A percentile compares a stretch with the other conserved stretches of the same genome.
These are phyloP conservation scores for Diversispora eburnea DNA, from an alignment of 192 early-diverging fungal genomes.

Conservation along the genomic window DNA sequence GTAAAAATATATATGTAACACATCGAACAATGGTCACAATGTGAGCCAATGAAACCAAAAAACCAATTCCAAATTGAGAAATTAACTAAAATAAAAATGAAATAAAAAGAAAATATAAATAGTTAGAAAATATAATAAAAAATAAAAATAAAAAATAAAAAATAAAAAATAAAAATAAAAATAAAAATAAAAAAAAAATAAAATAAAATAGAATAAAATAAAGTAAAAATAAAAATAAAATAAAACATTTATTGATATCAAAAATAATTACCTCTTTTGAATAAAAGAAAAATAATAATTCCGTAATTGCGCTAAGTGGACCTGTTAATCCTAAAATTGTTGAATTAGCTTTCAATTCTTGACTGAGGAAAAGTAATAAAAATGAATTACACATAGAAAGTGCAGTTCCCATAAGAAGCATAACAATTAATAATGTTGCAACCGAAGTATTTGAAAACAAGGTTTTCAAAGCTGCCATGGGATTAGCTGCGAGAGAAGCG, in stretches of 20 bases:
- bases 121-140: neutral
- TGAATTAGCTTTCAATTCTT: slow-evolving; percentile 42
- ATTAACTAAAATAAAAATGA: slow-evolving; percentile 36
- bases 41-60: slow-evolving; percentile 43
- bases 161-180: slow-evolving; percentile 1
- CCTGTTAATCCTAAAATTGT: slow-evolving; percentile 44
- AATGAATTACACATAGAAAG: slow-evolving; percentile 43
- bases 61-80: slow-evolving; percentile 39
- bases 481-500: slow-evolving; percentile 27
- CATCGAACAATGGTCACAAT: slow-evolving; percentile 43
- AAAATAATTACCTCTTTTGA: slow-evolving; percentile 44
- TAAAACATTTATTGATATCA: neutral
- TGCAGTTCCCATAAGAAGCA: slow-evolving; percentile 48
- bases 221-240: too few species aligned
- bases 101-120: neutral
- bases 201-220: neutral
- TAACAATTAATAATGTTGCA: slow-evolving; percentile 37
- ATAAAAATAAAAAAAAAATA: neutral
- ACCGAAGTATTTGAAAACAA: slow-evolving; percentile 36
- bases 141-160: neutral
- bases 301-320: slow-evolving; percentile 38
- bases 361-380: slow-evolving; percentile 41
- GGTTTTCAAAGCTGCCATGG: neutral
- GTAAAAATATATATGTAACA: slow-evolving; percentile 39
- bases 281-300: slow-evolving; percentile 46